A percentile compares a stretch with the other conserved stretches of the same genome.
Evolutionary conservation across 352 stramenopile species (phyloP).

Genomic region (Globisporangium polare): DNA sequence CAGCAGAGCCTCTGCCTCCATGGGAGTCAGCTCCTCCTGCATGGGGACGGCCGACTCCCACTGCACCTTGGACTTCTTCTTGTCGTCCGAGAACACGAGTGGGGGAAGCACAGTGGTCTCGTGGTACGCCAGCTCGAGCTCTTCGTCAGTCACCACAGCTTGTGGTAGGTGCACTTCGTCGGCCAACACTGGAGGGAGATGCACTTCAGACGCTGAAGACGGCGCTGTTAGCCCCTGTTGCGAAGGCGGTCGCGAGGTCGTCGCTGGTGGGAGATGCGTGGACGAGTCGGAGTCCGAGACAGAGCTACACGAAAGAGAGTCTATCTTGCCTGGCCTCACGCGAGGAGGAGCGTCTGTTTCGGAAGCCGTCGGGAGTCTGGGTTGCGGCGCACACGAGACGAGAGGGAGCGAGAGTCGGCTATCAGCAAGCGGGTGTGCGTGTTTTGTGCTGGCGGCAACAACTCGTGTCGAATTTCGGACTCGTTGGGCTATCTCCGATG

Average conservation of each 20-base stretch:
- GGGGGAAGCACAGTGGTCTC: constrained; percentile 8
- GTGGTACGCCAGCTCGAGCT: background rate
- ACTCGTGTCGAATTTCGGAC: background rate
- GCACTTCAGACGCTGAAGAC: background rate
- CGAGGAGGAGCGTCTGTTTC: background rate
- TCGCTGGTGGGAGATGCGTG: background rate
- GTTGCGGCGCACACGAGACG: background rate
- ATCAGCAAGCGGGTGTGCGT: background rate
- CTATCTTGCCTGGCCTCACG: constrained; percentile 8
- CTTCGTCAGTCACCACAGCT: constrained; percentile 10
- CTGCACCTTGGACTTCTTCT: constrained; percentile 4
- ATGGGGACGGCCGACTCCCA: background rate
- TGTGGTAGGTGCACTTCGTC: constrained; percentile 1
- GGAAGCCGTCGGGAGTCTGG: background rate
- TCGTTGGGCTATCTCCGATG: background rate
- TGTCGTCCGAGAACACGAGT: constrained; percentile 15
- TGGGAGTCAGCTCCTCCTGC: background rate
- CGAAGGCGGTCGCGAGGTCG: background rate
- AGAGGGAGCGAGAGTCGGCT: background rate
- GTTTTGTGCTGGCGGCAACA: background rate
- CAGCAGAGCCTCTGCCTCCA: too few species aligned
- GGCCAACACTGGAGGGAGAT: background rate
- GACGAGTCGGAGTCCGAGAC: background rate
- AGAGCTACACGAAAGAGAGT: background rate
- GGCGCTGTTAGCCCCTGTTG: background rate